Evolutionary conservation across 1,284 basidiomycete genomes (phyloP), one percentile per base, ranked within the genome.

Genomic region (Trichosporon coremiiforme): DNA sequence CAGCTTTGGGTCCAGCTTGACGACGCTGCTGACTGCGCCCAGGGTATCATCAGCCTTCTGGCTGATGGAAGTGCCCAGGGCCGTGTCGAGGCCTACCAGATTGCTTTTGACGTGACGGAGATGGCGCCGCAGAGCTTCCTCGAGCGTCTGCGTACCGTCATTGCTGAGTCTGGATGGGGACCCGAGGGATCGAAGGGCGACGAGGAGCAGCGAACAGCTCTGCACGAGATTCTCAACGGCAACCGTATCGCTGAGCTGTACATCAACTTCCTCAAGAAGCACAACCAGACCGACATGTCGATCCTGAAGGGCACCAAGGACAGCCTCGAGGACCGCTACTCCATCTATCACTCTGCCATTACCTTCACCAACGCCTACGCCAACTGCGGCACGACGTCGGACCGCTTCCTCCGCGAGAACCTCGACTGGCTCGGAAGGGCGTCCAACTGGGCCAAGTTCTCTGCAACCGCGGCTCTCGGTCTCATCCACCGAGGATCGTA

Each of bases 391-490:
- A 98, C 95, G 1, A 94, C 94, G 0, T 95, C 94, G 2, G 95
- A 98, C 77, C 82, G 88, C 45, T 98, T 98, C 86, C 85, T 98
- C 33, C 90, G 94, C 10, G 93, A 96, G 69, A 98, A 98, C 81
- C 87, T 98, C 63, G 95, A 96, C 80, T 98, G 94, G 94, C 88
- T 98, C 1, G 91, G 89, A 29, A 87, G 93, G 71, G 95, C 95
- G 2, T 91, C 90, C 53, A 97, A 98, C 81, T 98, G 95, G 95
- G 93, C 93, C 57, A 98, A 98, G 80, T 98, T 98, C 84, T 93
- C 93, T 8, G 93, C 95, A 2, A 97, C 95, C 7, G 94, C 95
- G 29, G 94, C 92, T 8, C 89, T 98, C 29, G 95, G 95, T 76
- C 92, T 98, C 66, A 97, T 98, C 75, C 94, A 98, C 85, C 95